Evolutionary conservation across 345 rosid species (phyloP).

Genomic region (Brassica cretica): DNA sequence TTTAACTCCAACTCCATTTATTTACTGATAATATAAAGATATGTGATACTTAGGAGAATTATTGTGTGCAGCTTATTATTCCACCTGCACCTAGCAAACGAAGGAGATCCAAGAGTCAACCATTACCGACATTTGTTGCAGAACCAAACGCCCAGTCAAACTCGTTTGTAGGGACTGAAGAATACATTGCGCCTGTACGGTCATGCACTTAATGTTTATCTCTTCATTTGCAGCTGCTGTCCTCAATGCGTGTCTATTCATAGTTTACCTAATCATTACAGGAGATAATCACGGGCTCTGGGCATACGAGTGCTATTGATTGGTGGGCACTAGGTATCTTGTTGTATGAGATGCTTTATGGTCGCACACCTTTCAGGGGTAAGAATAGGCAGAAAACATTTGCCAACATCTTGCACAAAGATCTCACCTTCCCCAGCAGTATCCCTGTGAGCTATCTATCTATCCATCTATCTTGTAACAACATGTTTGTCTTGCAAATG

Average conservation of each 20-base stretch:
- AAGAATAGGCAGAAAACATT: slow-evolving; percentile 97
- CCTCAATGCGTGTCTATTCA: background rate
- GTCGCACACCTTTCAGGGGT: slow-evolving; percentile 95
- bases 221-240: background rate
- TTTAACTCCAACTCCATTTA: background rate
- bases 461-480: slow-evolving; percentile 12
- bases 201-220: slow-evolving; percentile 23
- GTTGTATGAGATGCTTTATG: slow-evolving; percentile 95
- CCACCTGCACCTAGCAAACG: slow-evolving; percentile 49
- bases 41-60: background rate
- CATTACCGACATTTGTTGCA: slow-evolving; percentile 75
- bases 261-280: slow-evolving; percentile 41
- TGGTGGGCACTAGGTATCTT: slow-evolving; percentile 99
- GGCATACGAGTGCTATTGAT: slow-evolving; percentile 89
- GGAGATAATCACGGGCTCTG: slow-evolving; percentile 92
- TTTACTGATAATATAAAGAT: slow-evolving; percentile 8
- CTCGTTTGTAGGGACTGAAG: slow-evolving; percentile 97
- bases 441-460: slow-evolving; percentile 58
- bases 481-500: background rate
- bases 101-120: slow-evolving; percentile 77
- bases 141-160: slow-evolving; percentile 74
- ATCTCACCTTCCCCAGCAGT: slow-evolving; percentile 94
- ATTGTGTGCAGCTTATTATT: slow-evolving; percentile 58
- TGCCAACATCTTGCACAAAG: slow-evolving; percentile 88
- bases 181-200: slow-evolving; percentile 93